Percentiles rank a stretch among this genome's conserved stretches.
Conservation (phyloP, 768 basidiomycete genomes). For the Tylopilus balloui region DNA sequence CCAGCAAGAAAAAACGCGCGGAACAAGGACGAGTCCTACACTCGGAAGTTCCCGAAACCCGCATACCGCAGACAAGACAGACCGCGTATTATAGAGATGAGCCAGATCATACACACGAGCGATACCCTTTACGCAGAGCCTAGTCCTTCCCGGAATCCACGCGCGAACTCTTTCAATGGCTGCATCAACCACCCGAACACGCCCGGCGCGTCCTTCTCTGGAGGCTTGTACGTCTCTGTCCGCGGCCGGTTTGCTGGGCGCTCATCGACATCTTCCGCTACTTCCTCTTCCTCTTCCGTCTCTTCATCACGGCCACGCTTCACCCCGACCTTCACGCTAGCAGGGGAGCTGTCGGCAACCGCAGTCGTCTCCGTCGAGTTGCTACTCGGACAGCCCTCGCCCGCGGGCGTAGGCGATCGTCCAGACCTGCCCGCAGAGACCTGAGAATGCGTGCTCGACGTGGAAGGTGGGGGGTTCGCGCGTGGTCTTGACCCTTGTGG, state of each 20-base stretch:
- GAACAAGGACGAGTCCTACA: constrained; percentile 12
- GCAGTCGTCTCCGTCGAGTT: constrained; percentile 38
- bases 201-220: constrained; percentile 43
- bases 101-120: too few species aligned
- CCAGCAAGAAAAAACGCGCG: constrained; percentile 17
- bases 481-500: constrained; percentile 14
- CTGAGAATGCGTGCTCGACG: constrained; percentile 15
- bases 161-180: constrained; percentile 60
- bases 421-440: constrained; percentile 10
- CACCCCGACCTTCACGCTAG: constrained; percentile 26
- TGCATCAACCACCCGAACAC: constrained; percentile 56
- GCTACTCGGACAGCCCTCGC: constrained; percentile 21
- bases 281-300: constrained; percentile 27
- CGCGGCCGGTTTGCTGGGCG: constrained; percentile 51
- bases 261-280: constrained; percentile 32
- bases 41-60: constrained; percentile 30
- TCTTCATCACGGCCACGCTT: constrained; percentile 53
- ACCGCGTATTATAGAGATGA: too few species aligned
- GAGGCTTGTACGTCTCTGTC: constrained; percentile 41
- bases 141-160: constrained; percentile 64
- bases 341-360: constrained; percentile 25
- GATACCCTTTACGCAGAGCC: constrained; percentile 19
- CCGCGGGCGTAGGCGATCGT: constrained; percentile 13
- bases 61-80: too few species aligned
- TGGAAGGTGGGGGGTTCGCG: constrained; percentile 16